Evolutionary conservation across 2,329 filamentous ascomycete genomes (phyloP), one percentile per base, ranked within the genome.

Genomic region (Tolypocladium nubicola): DNA sequence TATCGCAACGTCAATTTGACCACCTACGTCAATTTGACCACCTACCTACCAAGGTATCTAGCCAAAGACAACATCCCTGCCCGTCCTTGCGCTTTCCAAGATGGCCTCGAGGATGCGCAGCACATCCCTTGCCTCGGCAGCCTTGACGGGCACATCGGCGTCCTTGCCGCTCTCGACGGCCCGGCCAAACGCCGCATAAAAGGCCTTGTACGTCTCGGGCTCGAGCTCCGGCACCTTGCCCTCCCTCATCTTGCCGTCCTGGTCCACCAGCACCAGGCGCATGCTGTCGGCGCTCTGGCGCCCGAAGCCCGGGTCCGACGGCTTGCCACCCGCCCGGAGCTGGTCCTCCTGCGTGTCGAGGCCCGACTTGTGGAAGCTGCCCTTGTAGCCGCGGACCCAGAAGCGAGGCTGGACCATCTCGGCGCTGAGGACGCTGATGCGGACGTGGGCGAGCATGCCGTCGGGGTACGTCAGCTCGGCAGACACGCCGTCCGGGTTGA

Each of bases 321-420:
- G 83, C 68, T 77, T 79, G 63, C 81, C 70, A 10, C 88, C 88
- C 2, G 73, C 76, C 68, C 82, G 82, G 56, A 92, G 78, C 69
- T 90, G 87, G 57, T 85, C 82, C 73, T 94, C 89, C 71, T 93
- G 89, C 1, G 83, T 75, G 68, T 94, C 89, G 2, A 93, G 76
- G 56, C 79, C 76, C 43, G 75, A 73, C 77, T 92, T 93, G 75
- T 82, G 86, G 72, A 86, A 93, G 66, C 82, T 88, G 1, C 87
- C 89, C 71, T 86, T 84, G 21, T 82, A 82, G 26, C 89, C 89
- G 33, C 88, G 78, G 11, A 92, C 77, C 88, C 89, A 92, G 76
- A 86, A 93, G 43, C 89, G 76, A 59, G 87, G 75, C 74, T 93
- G 89, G 60, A 81, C 76, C 30, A 75, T 76, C 71, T 92, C 88